Conservation (phyloP, 2,329 filamentous ascomycete species). For the Colletotrichum somersetense region DNA sequence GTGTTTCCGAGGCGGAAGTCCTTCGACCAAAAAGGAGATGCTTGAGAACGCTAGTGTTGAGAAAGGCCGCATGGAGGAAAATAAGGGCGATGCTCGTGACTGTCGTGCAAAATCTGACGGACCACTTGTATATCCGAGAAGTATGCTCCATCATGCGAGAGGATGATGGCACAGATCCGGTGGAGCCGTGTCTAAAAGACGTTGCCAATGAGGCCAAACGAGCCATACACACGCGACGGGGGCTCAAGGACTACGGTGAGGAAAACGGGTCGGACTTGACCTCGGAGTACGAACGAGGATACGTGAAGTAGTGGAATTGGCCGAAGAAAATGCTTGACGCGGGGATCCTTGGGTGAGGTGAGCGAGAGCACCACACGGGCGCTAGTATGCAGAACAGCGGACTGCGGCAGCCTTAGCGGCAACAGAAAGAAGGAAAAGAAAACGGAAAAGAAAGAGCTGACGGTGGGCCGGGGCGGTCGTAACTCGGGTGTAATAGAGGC, state of each 20-base stretch:
- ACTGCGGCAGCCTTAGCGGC: not conserved
- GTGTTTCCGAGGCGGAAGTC: not conserved
- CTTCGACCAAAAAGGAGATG: not conserved
- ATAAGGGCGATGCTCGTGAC: slow-evolving; percentile 1
- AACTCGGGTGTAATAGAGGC: slow-evolving; percentile 1
- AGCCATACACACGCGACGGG: not conserved
- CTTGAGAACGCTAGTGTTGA: not conserved
- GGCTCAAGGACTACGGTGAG: slow-evolving; percentile 11
- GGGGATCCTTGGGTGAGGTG: slow-evolving; percentile 19
- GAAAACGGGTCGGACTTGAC: slow-evolving; percentile 17
- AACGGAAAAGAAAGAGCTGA: not conserved
- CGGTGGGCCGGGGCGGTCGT: not conserved
- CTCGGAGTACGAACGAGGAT: slow-evolving; percentile 27
- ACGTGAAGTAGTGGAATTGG: not conserved
- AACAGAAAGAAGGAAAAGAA: too few species aligned
- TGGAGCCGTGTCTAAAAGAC: not conserved
- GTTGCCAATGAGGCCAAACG: not conserved
- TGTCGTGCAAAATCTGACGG: slow-evolving; percentile 18
- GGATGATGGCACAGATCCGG: not conserved
- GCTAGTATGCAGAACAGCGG: not conserved
- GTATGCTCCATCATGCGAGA: not conserved
- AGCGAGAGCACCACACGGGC: slow-evolving; percentile 3
- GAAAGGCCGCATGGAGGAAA: not conserved
- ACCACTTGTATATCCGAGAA: not conserved
- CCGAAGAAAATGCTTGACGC: slow-evolving; percentile 3